A percentile compares a stretch with the other conserved stretches of the same genome.
These are phyloP conservation scores for Geosmithia flava DNA, from an alignment of 2,329 filamentous ascomycete genomes.

Conservation along the genomic window DNA sequence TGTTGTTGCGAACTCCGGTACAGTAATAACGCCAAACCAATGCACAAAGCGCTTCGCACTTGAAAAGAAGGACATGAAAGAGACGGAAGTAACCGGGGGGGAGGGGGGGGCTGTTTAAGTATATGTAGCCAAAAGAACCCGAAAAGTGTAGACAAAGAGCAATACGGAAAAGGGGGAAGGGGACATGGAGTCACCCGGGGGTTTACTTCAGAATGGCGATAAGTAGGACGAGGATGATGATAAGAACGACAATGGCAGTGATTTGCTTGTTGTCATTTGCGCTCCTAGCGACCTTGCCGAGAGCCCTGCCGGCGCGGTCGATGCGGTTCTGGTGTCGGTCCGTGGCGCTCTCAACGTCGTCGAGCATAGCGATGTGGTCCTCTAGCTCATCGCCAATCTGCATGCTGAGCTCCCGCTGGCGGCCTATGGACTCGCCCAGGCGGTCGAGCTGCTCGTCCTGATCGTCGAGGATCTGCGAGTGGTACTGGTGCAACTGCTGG, in stretches of 20 bases:
- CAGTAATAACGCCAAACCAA: neutral
- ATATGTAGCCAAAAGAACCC: neutral
- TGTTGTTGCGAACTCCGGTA: neutral
- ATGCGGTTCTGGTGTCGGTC: slow-evolving; percentile 71
- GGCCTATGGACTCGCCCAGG: slow-evolving; percentile 72
- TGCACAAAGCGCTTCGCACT: slow-evolving; percentile 1
- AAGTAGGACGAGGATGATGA: slow-evolving; percentile 69
- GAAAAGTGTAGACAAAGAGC: neutral
- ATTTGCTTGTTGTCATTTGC: slow-evolving; percentile 82
- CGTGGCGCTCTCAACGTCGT: slow-evolving; percentile 74
- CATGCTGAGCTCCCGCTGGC: slow-evolving; percentile 86
- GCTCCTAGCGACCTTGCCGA: slow-evolving; percentile 60
- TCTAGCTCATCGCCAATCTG: slow-evolving; percentile 96
- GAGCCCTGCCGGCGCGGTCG: slow-evolving; percentile 57
- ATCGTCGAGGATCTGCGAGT: slow-evolving; percentile 67
- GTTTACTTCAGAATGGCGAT: slow-evolving; percentile 68
- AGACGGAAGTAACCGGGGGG: neutral
- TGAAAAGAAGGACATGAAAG: neutral
- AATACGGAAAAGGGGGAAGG: neutral
- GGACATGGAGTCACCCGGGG: neutral
- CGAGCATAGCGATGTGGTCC: slow-evolving; percentile 75
- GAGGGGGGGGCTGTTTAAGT: too few relatives aligned
- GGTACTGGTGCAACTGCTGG: slow-evolving; percentile 76
- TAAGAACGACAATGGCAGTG: slow-evolving; percentile 68
- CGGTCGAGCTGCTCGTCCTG: slow-evolving; percentile 91